Conservation (phyloP, 352 stramenopile genomes). For the Globisporangium megalacanthum region DNA sequence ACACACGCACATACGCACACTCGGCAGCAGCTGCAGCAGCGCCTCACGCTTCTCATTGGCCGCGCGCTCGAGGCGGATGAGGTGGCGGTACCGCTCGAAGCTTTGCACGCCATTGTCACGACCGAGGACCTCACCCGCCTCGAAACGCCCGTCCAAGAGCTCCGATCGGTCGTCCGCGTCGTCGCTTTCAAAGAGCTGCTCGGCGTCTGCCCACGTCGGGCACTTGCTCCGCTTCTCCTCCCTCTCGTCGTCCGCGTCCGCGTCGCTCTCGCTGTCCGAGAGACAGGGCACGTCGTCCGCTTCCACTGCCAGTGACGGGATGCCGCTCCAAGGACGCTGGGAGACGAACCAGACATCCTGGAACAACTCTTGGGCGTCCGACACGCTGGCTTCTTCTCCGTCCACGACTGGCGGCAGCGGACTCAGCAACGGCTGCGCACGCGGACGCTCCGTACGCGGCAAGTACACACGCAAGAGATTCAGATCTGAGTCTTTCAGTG, state of each 20-base stretch:
- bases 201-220: slow-evolving; percentile 27
- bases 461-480: slow-evolving; percentile 14
- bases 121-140: slow-evolving; percentile 38
- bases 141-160: slow-evolving; percentile 15
- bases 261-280: slow-evolving; percentile 76
- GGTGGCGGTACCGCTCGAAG: slow-evolving; percentile 55
- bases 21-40: slow-evolving; percentile 40
- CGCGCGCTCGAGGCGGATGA: slow-evolving; percentile 50
- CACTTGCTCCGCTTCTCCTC: not conserved
- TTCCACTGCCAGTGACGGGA: slow-evolving; percentile 26
- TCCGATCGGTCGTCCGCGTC: not conserved
- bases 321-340: slow-evolving; percentile 13
- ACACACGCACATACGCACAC: slow-evolving; percentile 22
- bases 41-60: slow-evolving; percentile 53
- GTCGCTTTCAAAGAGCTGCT: slow-evolving; percentile 18
- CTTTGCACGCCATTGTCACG: slow-evolving; percentile 19
- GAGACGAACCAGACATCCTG: slow-evolving; percentile 43
- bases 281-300: slow-evolving; percentile 44
- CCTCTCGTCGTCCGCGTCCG: slow-evolving; percentile 23
- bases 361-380: slow-evolving; percentile 12
- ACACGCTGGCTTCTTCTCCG: not conserved
- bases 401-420: not conserved
- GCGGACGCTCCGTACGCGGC: slow-evolving; percentile 20
- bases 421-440: slow-evolving; percentile 18
- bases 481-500: slow-evolving; percentile 16